A percentile compares a stretch with the other conserved stretches of the same genome.
Conservation (phyloP, 2,329 filamentous ascomycete species). For the Iodosphaeria phyllophila region DNA sequence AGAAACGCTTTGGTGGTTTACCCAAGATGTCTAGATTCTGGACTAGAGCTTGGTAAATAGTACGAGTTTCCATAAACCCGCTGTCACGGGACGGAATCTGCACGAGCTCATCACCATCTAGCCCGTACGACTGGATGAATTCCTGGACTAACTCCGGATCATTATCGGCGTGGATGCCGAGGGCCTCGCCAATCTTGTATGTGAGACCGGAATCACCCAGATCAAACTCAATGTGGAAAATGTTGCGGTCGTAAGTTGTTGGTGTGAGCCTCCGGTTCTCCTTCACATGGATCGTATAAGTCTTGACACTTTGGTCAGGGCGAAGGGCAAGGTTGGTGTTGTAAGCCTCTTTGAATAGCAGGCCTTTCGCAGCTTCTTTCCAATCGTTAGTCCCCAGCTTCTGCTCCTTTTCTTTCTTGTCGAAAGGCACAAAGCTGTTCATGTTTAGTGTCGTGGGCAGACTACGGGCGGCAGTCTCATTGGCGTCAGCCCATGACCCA, state of each 20-base stretch:
- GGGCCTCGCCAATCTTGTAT: conserved; percentile 93
- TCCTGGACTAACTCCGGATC: conserved; percentile 57
- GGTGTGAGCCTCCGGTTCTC: conserved; percentile 92
- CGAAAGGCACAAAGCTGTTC: conserved; percentile 69
- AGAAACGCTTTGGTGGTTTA: conserved; percentile 93
- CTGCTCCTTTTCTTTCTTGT: conserved; percentile 57
- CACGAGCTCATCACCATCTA: conserved; percentile 70
- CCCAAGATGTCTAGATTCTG: conserved; percentile 96
- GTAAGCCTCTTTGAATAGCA: conserved; percentile 91
- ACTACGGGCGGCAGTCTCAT: conserved; percentile 29
- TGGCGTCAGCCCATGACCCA: conserved; percentile 59
- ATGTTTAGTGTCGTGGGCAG: conserved; percentile 48
- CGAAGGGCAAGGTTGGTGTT: conserved; percentile 55
- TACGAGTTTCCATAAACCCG: conserved; percentile 63
- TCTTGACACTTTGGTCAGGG: conserved; percentile 74
- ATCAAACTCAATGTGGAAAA: conserved; percentile 99
- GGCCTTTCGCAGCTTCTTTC: conserved; percentile 68
- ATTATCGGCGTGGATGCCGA: conserved; percentile 93
- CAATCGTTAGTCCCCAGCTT: conserved; percentile 50
- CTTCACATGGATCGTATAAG: conserved; percentile 73
- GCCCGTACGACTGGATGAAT: conserved; percentile 81
- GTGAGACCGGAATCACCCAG: conserved; percentile 78
- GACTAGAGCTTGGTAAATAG: conserved; percentile 75
- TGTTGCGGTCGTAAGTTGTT: conserved; percentile 81
- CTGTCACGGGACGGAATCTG: conserved; percentile 80